Evolutionary conservation across 2,329 filamentous ascomycete species (phyloP).

Genomic region (Pyrenochaeta sp.): DNA sequence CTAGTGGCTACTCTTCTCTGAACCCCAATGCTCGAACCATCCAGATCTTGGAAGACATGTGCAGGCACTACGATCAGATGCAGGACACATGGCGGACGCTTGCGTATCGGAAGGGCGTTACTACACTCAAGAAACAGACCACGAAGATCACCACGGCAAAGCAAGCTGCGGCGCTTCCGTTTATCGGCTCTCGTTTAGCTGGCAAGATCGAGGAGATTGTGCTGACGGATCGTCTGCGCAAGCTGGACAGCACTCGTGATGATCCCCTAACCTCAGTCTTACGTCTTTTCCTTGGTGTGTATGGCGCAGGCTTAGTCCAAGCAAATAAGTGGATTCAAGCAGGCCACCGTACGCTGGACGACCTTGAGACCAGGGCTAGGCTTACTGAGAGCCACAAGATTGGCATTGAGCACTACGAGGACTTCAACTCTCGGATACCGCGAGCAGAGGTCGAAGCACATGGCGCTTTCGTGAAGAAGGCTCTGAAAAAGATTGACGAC

Average conservation of each 20-base stretch:
- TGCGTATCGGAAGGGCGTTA: slow-evolving; percentile 80
- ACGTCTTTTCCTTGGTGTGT: slow-evolving; percentile 77
- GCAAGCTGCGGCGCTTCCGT: slow-evolving; percentile 72
- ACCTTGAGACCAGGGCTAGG: slow-evolving; percentile 68
- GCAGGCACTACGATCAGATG: slow-evolving; percentile 76
- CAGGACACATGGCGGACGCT: slow-evolving; percentile 78
- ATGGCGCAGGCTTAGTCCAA: slow-evolving; percentile 76
- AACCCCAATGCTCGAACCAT: slow-evolving; percentile 82
- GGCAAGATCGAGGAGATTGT: slow-evolving; percentile 91
- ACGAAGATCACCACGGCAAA: slow-evolving; percentile 71
- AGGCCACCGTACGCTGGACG: slow-evolving; percentile 77
- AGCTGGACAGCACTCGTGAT: slow-evolving; percentile 73
- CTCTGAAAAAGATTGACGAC: slow-evolving; percentile 68
- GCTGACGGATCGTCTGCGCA: slow-evolving; percentile 73
- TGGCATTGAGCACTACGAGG: slow-evolving; percentile 80
- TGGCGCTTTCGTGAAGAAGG: slow-evolving; percentile 68
- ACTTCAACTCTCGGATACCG: slow-evolving; percentile 81
- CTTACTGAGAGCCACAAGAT: slow-evolving; percentile 76
- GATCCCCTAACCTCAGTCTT: slow-evolving; percentile 73
- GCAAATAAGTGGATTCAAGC: slow-evolving; percentile 79
- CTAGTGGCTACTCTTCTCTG: slow-evolving; percentile 50
- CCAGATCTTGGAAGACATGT: slow-evolving; percentile 79
- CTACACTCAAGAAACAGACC: slow-evolving; percentile 73
- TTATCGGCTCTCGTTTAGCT: slow-evolving; percentile 77
- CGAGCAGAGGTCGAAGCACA: slow-evolving; percentile 77